Evolutionary conservation across 176 grass and related monocot genomes (phyloP).

Genomic region (Tillandsia leiboldiana): DNA sequence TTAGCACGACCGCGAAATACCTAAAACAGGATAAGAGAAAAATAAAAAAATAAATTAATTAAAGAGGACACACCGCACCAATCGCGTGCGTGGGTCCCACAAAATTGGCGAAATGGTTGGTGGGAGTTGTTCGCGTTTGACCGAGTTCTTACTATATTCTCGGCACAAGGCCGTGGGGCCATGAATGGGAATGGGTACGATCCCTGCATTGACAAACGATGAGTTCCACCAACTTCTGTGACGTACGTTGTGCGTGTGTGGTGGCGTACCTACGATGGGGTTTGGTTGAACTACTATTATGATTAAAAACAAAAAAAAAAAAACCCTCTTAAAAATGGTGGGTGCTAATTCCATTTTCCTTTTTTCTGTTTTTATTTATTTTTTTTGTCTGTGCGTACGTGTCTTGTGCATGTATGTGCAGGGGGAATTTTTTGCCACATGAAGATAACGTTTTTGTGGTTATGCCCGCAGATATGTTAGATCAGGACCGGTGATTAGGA

Average conservation of each 20-base stretch:
- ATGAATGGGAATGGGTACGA: neutral
- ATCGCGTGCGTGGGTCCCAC: neutral
- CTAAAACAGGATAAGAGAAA: neutral
- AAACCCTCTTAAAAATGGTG: too few relatives aligned
- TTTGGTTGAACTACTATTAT: too few relatives aligned
- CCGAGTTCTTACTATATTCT: too few relatives aligned
- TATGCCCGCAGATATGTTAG: conserved; percentile 9
- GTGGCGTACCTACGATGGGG: too few relatives aligned
- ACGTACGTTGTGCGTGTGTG: too few relatives aligned
- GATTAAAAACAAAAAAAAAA: too few relatives aligned
- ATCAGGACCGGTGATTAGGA: neutral
- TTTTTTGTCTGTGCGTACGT: neutral
- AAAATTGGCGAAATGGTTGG: neutral
- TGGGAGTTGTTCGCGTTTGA: neutral
- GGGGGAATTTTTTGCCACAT: conserved; percentile 1
- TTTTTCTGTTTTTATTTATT: neutral
- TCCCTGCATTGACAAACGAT: too few relatives aligned
- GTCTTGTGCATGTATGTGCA: neutral
- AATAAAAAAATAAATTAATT: neutral
- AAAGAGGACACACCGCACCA: neutral
- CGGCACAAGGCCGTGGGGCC: neutral
- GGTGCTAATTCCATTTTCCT: too few relatives aligned
- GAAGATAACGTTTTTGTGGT: conserved; percentile 39
- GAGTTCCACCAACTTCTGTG: too few relatives aligned
- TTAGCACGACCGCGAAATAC: neutral